Evolutionary conservation across 768 basidiomycete genomes (phyloP).

Genomic region (Russula sp.): DNA sequence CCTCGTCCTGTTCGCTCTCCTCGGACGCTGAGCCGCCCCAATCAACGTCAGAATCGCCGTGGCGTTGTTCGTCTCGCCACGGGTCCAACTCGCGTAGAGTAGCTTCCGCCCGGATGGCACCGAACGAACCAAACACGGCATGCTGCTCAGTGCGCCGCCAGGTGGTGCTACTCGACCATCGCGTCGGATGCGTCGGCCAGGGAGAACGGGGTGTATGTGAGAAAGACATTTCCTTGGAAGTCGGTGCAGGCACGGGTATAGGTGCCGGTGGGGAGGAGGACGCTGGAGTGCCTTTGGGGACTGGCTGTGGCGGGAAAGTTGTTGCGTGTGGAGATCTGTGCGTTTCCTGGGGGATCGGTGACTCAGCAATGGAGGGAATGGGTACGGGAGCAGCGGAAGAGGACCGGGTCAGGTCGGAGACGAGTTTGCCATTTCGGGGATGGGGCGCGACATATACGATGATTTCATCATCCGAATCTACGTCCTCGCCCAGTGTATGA

Average conservation of each 20-base stretch:
- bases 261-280: not conserved
- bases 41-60: constrained; percentile 62
- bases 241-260: constrained; percentile 19
- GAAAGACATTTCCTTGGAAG: constrained; percentile 34
- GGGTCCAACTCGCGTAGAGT: constrained; percentile 39
- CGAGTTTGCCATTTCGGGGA: constrained; percentile 37
- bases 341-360: constrained; percentile 44
- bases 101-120: constrained; percentile 52
- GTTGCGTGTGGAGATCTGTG: not conserved
- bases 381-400: not conserved
- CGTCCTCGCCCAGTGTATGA: constrained; percentile 8
- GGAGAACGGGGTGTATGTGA: constrained; percentile 29
- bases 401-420: not conserved
- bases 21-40: constrained; percentile 45
- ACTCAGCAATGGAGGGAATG: not conserved
- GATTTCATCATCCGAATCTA: constrained; percentile 48
- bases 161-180: constrained; percentile 17
- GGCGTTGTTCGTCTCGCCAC: constrained; percentile 45
- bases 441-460: constrained; percentile 78
- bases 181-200: constrained; percentile 27
- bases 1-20: constrained; percentile 31
- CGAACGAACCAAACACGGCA: constrained; percentile 41
- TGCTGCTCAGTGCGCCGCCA: constrained; percentile 28
- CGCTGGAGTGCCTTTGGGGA: not conserved
- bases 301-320: not conserved